Evolutionary conservation across 495 filamentous ascomycete genomes (phyloP).

Genomic region (Penicillium tannophilum): DNA sequence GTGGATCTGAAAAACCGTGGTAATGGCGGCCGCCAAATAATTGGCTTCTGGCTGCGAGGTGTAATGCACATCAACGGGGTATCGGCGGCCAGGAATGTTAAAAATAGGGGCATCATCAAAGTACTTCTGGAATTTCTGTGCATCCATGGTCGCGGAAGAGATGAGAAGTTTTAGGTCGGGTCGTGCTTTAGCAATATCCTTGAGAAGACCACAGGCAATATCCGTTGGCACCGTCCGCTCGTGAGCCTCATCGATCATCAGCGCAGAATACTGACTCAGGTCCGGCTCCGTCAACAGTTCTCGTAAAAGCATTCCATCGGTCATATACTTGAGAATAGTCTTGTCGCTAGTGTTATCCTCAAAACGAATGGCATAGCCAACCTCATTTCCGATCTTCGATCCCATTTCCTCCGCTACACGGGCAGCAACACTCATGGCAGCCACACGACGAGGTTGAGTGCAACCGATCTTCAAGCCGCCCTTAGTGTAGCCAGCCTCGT

Average conservation of each 20-base stretch:
- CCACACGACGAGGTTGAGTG: conserved; percentile 89
- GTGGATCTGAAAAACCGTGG: conserved; percentile 96
- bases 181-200: conserved; percentile 84
- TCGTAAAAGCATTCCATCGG: conserved; percentile 92
- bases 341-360: conserved; percentile 93
- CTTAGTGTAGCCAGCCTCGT: conserved; percentile 84
- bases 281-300: conserved; percentile 92
- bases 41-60: conserved; percentile 92
- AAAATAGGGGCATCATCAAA: conserved; percentile 96
- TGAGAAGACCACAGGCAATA: conserved; percentile 86
- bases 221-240: conserved; percentile 91
- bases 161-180: conserved; percentile 92
- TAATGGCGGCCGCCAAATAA: conserved; percentile 88
- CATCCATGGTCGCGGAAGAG: conserved; percentile 93
- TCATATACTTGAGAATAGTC: conserved; percentile 96
- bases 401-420: conserved; percentile 96
- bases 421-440: conserved; percentile 92
- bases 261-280: conserved; percentile 76
- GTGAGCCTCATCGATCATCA: conserved; percentile 99
- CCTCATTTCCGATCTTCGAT: conserved; percentile 85
- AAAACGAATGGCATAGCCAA: conserved; percentile 95
- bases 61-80: conserved; percentile 92
- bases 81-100: conserved; percentile 89
- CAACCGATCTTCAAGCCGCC: conserved; percentile 60
- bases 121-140: conserved; percentile 88